These are phyloP conservation scores for Ustilago esculenta DNA, from an alignment of 1,284 basidiomycete genomes.

Conservation along the genomic window DNA sequence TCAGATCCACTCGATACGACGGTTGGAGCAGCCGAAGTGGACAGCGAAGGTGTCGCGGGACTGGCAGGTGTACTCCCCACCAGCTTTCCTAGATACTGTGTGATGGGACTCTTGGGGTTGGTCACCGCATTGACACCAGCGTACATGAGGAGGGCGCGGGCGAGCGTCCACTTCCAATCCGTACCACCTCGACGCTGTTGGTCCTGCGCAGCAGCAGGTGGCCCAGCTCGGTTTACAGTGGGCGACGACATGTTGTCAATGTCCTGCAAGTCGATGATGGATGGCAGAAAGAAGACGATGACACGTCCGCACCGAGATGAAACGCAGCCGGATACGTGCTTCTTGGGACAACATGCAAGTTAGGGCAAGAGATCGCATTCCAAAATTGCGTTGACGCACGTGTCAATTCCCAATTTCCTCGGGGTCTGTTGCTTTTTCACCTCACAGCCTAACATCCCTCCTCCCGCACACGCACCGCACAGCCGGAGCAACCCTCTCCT, in stretches of 20 bases:
- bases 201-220: background rate
- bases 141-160: constrained; percentile 39
- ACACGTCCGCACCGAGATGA: background rate
- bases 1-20: background rate
- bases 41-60: background rate
- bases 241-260: constrained; percentile 8
- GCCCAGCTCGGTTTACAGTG: constrained; percentile 1
- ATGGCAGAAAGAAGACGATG: background rate
- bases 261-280: background rate
- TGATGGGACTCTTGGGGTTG: constrained; percentile 33
- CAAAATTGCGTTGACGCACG: no score
- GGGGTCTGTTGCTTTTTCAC: no score
- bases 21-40: background rate
- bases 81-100: constrained; percentile 27
- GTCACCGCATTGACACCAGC: constrained; percentile 36
- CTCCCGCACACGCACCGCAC: no score
- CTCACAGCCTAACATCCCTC: no score
- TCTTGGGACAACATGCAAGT: no score
- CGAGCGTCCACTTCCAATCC: constrained; percentile 43
- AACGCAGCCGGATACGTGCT: background rate
- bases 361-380: no score
- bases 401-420: no score
- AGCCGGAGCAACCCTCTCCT: no score
- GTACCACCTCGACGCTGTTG: constrained; percentile 12
- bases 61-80: constrained; percentile 10